A percentile compares a stretch with the other conserved stretches of the same genome.
Conservation (phyloP, 2,329 filamentous ascomycete genomes). For the Aspergillus fumigatiaffinis region DNA sequence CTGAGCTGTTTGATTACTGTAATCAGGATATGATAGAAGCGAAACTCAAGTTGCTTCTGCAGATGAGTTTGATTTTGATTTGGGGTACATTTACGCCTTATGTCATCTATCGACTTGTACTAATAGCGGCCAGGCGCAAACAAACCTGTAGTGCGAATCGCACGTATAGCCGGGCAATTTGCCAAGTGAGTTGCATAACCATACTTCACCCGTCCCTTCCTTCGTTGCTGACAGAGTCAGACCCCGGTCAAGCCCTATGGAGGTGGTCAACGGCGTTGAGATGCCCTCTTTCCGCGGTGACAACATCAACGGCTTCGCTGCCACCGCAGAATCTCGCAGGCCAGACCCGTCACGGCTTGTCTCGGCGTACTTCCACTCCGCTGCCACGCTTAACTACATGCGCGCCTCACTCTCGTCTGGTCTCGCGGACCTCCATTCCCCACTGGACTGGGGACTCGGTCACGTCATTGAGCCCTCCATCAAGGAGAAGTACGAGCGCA, state of each 20-base stretch:
- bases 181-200: conserved; percentile 58
- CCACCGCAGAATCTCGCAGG: conserved; percentile 63
- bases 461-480: conserved; percentile 81
- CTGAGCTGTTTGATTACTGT: conserved; percentile 96
- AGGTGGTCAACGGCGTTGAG: conserved; percentile 72
- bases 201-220: not conserved
- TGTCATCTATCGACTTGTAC: not conserved
- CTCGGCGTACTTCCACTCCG: conserved; percentile 91
- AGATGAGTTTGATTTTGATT: conserved; percentile 95
- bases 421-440: conserved; percentile 88
- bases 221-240: conserved; percentile 15
- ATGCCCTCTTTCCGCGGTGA: conserved; percentile 92
- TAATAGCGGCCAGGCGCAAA: conserved; percentile 45
- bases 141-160: conserved; percentile 85
- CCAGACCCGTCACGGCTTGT: conserved; percentile 83
- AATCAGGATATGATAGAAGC: conserved; percentile 83
- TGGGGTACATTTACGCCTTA: conserved; percentile 60
- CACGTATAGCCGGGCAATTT: conserved; percentile 95
- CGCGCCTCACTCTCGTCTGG: conserved; percentile 78
- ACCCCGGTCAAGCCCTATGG: conserved; percentile 82
- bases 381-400: conserved; percentile 90
- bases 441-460: conserved; percentile 90
- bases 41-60: conserved; percentile 92
- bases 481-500: conserved; percentile 79
- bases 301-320: conserved; percentile 81